Evolutionary conservation across 805 yeast species (phyloP), one percentile per base, ranked within the genome.

Genomic region (Sporopachydermia quercuum): DNA sequence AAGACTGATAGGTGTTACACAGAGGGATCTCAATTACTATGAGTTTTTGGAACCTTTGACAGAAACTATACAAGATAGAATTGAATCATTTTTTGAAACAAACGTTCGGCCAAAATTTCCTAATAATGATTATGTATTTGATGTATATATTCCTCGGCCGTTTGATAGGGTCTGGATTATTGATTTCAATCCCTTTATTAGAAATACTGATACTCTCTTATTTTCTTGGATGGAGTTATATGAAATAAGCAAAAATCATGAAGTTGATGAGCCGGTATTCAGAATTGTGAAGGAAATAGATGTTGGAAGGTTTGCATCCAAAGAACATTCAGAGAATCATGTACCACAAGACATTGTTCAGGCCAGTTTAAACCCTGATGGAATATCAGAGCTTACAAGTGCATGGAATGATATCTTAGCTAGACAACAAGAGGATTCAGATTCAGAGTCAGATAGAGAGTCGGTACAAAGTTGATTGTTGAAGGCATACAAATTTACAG

Each of bases 331-430:
- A 2, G 94, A 89, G 49, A 84, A 78, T 54, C 87, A 83, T 51
- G 95, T 91, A 2, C 99, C 99, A 0, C 66, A 71, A 39, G 99
- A 91, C 51, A 74, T 91, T 15, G 80, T 91, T 3, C 91, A 85
- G 53, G 95, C 96, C 2, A 67, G 82, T 23, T 50, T 74, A 48
- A 76, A 80, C 47, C 70, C 87, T 0, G 65, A 68, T 15, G 70
- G 79, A 0, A 78, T 85, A 70, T 76, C 72, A 8, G 86, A 79
- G 39, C 58, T 82, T 45, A 74, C 81, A 1, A 65, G 65, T 43
- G 65, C 74, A 42, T 79, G 85, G 85, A 53, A 58, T 33, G 66
- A 66, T 37, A 43, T 66, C 35, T 39, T 49, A 18, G 39, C 41
- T 4, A 34, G 19, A 11, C 42, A 43, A 18, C 39, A 37, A 16